phyloP scores from a whole-genome alignment of 805 yeast genomes.

The Lipomyces starkeyi region DNA sequence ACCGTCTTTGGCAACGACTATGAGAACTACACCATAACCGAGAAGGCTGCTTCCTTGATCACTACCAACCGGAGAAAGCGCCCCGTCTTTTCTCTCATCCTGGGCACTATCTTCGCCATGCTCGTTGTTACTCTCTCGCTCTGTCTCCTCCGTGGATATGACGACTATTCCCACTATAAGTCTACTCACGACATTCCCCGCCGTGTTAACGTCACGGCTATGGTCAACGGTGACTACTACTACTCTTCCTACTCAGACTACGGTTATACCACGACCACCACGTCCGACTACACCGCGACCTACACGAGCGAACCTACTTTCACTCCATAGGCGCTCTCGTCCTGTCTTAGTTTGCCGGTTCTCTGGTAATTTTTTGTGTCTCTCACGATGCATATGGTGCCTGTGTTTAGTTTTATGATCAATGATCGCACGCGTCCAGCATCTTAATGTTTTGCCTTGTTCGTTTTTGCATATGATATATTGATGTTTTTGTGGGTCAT shows the following conservation, averaged over 20 bases:
- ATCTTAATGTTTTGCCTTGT: no score
- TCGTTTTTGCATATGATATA: no score
- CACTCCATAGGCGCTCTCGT: neutral
- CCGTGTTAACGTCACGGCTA: conserved; percentile 36
- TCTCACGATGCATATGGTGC: no score
- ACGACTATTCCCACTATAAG: conserved; percentile 32
- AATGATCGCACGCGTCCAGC: no score
- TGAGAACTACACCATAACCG: conserved; percentile 25
- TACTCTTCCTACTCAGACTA: conserved; percentile 13
- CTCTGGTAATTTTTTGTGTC: no score
- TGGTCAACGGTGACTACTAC: conserved; percentile 35
- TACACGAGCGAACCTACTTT: conserved; percentile 5
- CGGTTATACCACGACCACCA: conserved; percentile 1
- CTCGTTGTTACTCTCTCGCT: conserved; percentile 33
- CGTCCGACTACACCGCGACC: conserved; percentile 16
- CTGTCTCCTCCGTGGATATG: conserved; percentile 34
- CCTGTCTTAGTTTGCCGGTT: no score
- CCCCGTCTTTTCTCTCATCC: conserved; percentile 32
- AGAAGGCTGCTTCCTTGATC: conserved; percentile 36
- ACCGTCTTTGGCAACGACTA: conserved; percentile 35
- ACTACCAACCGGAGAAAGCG: conserved; percentile 38
- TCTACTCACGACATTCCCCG: conserved; percentile 35
- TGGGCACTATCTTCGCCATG: conserved; percentile 31
- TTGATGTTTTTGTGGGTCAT: no score
- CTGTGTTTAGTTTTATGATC: no score